Evolutionary conservation across 164 flowering plant species (phyloP), one percentile per base, ranked within the genome.

Genomic region (Dillenia turbinata): DNA sequence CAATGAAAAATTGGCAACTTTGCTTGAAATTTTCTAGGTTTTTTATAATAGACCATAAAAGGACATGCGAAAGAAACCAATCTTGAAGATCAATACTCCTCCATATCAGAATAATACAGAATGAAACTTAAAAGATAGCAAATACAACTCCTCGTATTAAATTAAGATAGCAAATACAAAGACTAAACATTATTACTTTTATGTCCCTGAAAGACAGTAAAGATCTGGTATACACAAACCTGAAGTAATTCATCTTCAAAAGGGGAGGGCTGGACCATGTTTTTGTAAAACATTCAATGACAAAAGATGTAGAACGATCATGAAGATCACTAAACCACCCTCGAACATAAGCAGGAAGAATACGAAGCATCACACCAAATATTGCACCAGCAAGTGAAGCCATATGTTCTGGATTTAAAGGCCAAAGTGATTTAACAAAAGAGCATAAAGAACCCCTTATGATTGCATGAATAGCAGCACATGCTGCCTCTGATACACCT

Each of bases 291-390:
- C 68, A 75, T 61, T 95, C 99, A 62, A 90, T 78, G 2, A 74
- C 69, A 64, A 84, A 64, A 66, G 86, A 89, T 49, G 73, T 54
- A 47, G 97, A 82, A 47, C 93, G 94, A 62, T 92, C 94, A 49
- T 97, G 94, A 61, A 90, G 62, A 54, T 83, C 81, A 64, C 81
- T 77, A 69, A 88, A 92, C 97, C 97, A 92, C 55, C 74, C 88
- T 50, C 97, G 79, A 45, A 92, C 97, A 74, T 88, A 95, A 54
- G 97, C 97, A 62, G 99, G 99, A 56, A 95, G 97, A 71, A 82
- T 67, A 62, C 82, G 72, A 64, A 95, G 89, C 96, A 92, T 88
- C 78, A 85, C 59, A 55, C 97, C 97, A 73, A 76, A 95, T 58
- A 90, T 61, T 57, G 97, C 94, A 73, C 94, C 94, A 71, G 96